Evolutionary conservation across 2,329 filamentous ascomycete genomes (phyloP).

Genomic region (Exophiala xenobiotica): DNA sequence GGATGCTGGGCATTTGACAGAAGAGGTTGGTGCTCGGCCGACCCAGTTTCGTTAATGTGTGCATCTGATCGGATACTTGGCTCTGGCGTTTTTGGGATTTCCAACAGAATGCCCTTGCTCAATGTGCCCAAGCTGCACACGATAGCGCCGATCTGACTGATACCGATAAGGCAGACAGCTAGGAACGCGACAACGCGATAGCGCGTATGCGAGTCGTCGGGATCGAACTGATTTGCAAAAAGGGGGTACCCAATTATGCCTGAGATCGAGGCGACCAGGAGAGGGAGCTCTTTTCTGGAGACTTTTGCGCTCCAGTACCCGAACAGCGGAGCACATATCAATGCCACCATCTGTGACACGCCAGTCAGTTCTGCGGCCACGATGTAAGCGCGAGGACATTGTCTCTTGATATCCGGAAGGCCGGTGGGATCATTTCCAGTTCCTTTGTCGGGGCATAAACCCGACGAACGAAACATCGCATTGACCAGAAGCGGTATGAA

Average conservation of each 20-base stretch:
- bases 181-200: conserved; percentile 70
- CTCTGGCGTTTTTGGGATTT: conserved; percentile 35
- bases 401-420: conserved; percentile 68
- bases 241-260: conserved; percentile 76
- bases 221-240: conserved; percentile 74
- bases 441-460: conserved; percentile 65
- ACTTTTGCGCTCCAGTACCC: conserved; percentile 77
- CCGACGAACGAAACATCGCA: conserved; percentile 78
- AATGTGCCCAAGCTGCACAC: conserved; percentile 92
- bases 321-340: conserved; percentile 82
- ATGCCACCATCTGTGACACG: conserved; percentile 79
- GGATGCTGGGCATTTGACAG: conserved; percentile 3
- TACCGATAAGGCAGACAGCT: conserved; percentile 61
- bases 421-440: conserved; percentile 34
- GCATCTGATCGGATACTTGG: neutral
- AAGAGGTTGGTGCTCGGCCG: conserved; percentile 9
- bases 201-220: conserved; percentile 69
- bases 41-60: neutral
- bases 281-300: conserved; percentile 66
- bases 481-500: conserved; percentile 95
- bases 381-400: conserved; percentile 83
- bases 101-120: conserved; percentile 69
- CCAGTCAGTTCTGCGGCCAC: conserved; percentile 85
- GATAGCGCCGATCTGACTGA: conserved; percentile 81
- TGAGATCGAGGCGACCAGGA: conserved; percentile 68